phyloP scores from a whole-genome alignment of 257 asterid genomes.

The Henckelia pumila region DNA sequence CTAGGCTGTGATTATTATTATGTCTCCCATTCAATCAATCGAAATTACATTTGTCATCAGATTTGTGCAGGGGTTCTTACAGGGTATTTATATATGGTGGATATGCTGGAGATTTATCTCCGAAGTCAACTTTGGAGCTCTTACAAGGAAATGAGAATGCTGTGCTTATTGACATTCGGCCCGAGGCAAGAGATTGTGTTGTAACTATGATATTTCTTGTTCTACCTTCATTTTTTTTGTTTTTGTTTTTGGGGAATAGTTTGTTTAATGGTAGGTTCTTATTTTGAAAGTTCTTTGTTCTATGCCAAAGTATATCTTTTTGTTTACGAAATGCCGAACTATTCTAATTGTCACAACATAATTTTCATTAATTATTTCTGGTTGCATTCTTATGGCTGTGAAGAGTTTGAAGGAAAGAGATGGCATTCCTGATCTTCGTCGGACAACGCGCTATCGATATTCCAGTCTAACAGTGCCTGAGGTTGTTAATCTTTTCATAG shows the following conservation, averaged over 20 bases:
- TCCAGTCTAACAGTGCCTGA: slow-evolving; percentile 64
- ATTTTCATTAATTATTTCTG: slow-evolving; percentile 21
- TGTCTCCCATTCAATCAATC: slow-evolving; percentile 30
- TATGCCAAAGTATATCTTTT: background rate
- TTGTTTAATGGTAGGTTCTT: background rate
- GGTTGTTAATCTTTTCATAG: slow-evolving; percentile 42
- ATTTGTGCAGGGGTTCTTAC: slow-evolving; percentile 93
- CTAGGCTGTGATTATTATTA: slow-evolving; percentile 5
- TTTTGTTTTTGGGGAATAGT: background rate
- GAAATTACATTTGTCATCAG: slow-evolving; percentile 80
- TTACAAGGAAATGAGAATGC: slow-evolving; percentile 59
- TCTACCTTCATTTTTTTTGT: background rate
- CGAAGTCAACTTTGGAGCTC: slow-evolving; percentile 66
- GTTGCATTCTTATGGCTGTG: slow-evolving; percentile 33
- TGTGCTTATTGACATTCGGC: slow-evolving; percentile 83
- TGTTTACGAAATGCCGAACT: background rate
- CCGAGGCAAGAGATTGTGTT: slow-evolving; percentile 73
- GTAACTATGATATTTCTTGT: background rate
- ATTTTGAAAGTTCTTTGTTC: background rate
- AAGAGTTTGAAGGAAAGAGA: slow-evolving; percentile 88
- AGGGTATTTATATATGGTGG: slow-evolving; percentile 73
- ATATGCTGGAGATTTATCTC: slow-evolving; percentile 89
- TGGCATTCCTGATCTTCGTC: slow-evolving; percentile 92
- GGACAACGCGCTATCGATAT: slow-evolving; percentile 79
- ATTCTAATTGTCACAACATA: slow-evolving; percentile 8